These are phyloP conservation scores for Boletus semigastroideus DNA, from an alignment of 1,284 basidiomycete genomes.

Conservation along the genomic window DNA sequence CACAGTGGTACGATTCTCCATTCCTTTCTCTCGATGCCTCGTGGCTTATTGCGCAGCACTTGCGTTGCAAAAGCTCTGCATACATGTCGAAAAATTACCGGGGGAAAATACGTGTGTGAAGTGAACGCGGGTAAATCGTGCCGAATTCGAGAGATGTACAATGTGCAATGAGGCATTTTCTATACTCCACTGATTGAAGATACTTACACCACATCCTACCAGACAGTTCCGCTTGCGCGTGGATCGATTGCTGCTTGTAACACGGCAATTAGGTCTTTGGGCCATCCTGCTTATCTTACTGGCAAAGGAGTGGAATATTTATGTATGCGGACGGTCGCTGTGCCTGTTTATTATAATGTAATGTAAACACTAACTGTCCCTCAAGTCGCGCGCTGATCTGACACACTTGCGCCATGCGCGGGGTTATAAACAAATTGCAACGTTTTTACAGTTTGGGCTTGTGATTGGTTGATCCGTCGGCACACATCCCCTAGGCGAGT, in stretches of 20 bases:
- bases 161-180: neutral
- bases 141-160: neutral
- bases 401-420: too few species aligned
- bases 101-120: neutral
- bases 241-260: too few species aligned
- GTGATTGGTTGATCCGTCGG: neutral
- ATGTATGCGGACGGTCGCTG: neutral
- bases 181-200: neutral
- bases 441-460: neutral
- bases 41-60: constrained; percentile 4
- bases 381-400: neutral
- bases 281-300: too few species aligned
- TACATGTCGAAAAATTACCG: neutral
- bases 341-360: neutral
- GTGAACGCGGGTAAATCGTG: neutral
- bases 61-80: neutral
- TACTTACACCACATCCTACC: neutral
- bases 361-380: neutral
- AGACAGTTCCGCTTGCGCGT: too few species aligned
- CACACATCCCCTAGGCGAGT: neutral
- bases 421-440: neutral
- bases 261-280: too few species aligned
- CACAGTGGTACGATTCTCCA: neutral
- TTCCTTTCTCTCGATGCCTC: constrained; percentile 11
- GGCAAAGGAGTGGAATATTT: too few species aligned